These are phyloP conservation scores for Bromus sterilis DNA, from an alignment of 176 grass and related monocot genomes.

Conservation along the genomic window DNA sequence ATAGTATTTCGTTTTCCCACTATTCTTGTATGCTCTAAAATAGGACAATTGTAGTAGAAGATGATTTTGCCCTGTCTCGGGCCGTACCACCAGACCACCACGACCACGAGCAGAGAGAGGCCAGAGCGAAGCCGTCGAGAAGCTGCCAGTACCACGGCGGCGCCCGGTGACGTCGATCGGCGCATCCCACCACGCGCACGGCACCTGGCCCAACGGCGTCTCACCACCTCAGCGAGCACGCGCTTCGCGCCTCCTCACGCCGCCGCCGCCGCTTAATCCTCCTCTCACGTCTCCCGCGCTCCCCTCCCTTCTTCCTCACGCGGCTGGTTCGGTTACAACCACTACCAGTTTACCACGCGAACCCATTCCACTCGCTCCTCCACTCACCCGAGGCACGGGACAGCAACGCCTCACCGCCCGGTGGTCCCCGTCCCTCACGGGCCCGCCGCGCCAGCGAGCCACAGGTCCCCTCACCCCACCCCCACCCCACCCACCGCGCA, in stretches of 20 bases:
- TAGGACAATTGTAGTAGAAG: too few relatives aligned
- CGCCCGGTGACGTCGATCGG: background rate
- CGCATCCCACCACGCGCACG: background rate
- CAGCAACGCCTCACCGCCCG: conserved; percentile 36
- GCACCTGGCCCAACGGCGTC: background rate
- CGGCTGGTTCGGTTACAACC: conserved; percentile 17
- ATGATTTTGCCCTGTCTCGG: too few relatives aligned
- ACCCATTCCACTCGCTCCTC: background rate
- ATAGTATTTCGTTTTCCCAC: too few relatives aligned
- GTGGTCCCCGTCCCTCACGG: background rate
- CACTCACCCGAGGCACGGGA: background rate
- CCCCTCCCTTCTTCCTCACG: background rate
- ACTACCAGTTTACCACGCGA: background rate
- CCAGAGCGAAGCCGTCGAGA: background rate
- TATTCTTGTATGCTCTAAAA: too few relatives aligned
- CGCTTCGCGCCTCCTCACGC: conserved; percentile 21
- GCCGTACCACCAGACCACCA: too few relatives aligned
- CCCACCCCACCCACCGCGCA: background rate
- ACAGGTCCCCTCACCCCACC: background rate
- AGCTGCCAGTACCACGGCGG: background rate
- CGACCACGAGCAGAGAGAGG: background rate
- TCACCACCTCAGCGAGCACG: conserved; percentile 6
- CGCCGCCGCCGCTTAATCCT: background rate
- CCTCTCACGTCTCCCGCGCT: background rate
- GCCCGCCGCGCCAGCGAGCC: conserved; percentile 20